phyloP scores from a whole-genome alignment of 2,329 filamentous ascomycete genomes.

The Phialophora expanda region DNA sequence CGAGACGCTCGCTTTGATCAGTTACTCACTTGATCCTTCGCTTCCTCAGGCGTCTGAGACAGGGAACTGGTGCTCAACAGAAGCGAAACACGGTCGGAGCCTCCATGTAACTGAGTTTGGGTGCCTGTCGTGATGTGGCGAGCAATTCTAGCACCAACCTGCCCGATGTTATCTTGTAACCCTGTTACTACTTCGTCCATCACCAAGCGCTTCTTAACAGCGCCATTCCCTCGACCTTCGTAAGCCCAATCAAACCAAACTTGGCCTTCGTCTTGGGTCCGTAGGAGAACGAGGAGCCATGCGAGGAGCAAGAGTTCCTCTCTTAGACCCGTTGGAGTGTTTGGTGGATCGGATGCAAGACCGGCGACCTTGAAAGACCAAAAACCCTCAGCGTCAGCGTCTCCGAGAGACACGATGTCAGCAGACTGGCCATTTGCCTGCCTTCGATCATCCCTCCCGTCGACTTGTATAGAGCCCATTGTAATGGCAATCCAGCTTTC shows the following conservation, averaged over 20 bases:
- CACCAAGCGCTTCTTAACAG: constrained; percentile 37
- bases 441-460: constrained; percentile 1
- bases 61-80: constrained; percentile 24
- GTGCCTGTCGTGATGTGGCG: constrained; percentile 47
- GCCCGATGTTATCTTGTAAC: constrained; percentile 43
- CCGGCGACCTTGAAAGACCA: constrained; percentile 42
- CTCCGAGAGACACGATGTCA: not conserved
- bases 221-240: constrained; percentile 28
- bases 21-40: constrained; percentile 19
- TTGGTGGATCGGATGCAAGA: constrained; percentile 40
- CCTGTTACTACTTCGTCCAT: constrained; percentile 45
- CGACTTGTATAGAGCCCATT: constrained; percentile 15
- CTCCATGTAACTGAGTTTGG: constrained; percentile 45
- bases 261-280: constrained; percentile 49
- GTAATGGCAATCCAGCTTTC: not conserved
- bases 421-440: constrained; percentile 7
- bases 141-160: constrained; percentile 42
- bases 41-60: constrained; percentile 16
- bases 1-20: constrained; percentile 1
- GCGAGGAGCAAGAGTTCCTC: constrained; percentile 52
- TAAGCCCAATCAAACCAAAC: constrained; percentile 51
- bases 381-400: constrained; percentile 23
- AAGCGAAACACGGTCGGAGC: constrained; percentile 51
- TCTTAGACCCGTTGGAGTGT: constrained; percentile 45
- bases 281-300: constrained; percentile 54